Base-by-base conservation (phyloP, 139 green algal genomes). In the Coelastrella sp. region DNA sequence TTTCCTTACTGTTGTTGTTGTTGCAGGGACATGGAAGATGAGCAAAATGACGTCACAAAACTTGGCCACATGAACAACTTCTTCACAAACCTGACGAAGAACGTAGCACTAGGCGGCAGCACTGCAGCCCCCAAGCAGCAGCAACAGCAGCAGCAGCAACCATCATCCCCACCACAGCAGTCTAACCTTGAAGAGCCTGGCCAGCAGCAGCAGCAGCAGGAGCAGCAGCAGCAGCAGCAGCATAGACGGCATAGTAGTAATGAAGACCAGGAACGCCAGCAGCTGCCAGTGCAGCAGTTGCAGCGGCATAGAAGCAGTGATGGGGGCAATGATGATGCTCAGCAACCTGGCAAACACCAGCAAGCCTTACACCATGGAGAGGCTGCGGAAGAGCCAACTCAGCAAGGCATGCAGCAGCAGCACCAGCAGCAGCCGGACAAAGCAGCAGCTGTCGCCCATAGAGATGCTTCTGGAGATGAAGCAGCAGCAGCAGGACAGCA, bases 21-120 rank as follows among this genome's bases (percentile, higher is more conserved):
- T 17, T 23, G n/a, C 91, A 96, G 96, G 92, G 94, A 98, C 32
- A 83, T 89, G 54, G 90, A 95, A 73, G 96, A 98, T 85, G 91
- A 94, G 77, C n/a, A 59, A 5, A 88, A 95, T 14, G 95, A 96
- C 23, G 95, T 96, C 19, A 93, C 94, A 86, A 97, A 96, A 88
- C 81, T 92, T 22, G 96, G 96, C 0, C 95, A 99, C 92, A 97
- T 99, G 95, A 96, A 96, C 83, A 95, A 98, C 90, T 99, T 99
- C 74, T 99, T 98, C 92, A 91, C 92, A 86, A 98, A 99, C 92
- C 87, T 99, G 23, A 96, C 88, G 19, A 94, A 94, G 11, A 98
- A 98, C 83, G 95, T 96, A 32, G 97, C 96, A 5, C 95, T 97
- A 77, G 96, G 95, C 1, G 90, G 74, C 16, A 74, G 8, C 85